These are phyloP conservation scores for Clitopilus hobsonii DNA, from an alignment of 768 basidiomycete species.

Conservation along the genomic window DNA sequence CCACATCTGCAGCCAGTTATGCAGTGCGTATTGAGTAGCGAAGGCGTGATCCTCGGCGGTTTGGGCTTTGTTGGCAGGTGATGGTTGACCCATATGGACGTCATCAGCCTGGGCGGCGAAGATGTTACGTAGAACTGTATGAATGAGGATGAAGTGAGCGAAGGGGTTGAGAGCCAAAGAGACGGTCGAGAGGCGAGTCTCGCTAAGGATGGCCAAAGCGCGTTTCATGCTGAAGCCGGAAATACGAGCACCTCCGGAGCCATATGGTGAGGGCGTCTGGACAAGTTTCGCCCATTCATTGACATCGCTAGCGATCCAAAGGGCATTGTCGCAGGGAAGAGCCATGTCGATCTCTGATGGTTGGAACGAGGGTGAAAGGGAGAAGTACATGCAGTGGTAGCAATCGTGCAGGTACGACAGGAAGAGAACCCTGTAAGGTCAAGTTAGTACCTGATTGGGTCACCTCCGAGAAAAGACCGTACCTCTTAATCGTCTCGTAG, in stretches of 20 bases:
- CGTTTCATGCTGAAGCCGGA: slow-evolving; percentile 33
- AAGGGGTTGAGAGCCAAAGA: slow-evolving; percentile 33
- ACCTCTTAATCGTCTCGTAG: slow-evolving; percentile 58
- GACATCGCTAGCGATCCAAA: slow-evolving; percentile 46
- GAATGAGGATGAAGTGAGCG: slow-evolving; percentile 40
- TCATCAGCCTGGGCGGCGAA: slow-evolving; percentile 18
- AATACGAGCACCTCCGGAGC: slow-evolving; percentile 27
- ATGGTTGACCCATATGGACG: slow-evolving; percentile 6
- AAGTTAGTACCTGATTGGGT: slow-evolving; percentile 6
- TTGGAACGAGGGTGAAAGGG: slow-evolving; percentile 40
- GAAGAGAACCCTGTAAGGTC: slow-evolving; percentile 32
- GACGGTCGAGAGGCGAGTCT: slow-evolving; percentile 22
- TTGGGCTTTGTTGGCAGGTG: slow-evolving; percentile 3
- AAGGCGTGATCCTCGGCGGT: slow-evolving; percentile 12
- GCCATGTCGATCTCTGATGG: slow-evolving; percentile 43
- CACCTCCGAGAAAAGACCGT: slow-evolving; percentile 10
- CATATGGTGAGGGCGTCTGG: slow-evolving; percentile 36
- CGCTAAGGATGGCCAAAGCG: slow-evolving; percentile 28
- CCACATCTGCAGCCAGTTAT: slow-evolving; percentile 61
- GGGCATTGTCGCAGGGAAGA: slow-evolving; percentile 52
- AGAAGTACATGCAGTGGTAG: slow-evolving; percentile 50
- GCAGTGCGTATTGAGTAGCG: slow-evolving; percentile 45
- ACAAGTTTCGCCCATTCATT: slow-evolving; percentile 45
- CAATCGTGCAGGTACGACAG: slow-evolving; percentile 57
- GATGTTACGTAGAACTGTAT: slow-evolving; percentile 40